Percentiles rank a stretch among this genome's conserved stretches.
phyloP scores from a whole-genome alignment of 495 filamentous ascomycete species.

The Cetradonia linearis region DNA sequence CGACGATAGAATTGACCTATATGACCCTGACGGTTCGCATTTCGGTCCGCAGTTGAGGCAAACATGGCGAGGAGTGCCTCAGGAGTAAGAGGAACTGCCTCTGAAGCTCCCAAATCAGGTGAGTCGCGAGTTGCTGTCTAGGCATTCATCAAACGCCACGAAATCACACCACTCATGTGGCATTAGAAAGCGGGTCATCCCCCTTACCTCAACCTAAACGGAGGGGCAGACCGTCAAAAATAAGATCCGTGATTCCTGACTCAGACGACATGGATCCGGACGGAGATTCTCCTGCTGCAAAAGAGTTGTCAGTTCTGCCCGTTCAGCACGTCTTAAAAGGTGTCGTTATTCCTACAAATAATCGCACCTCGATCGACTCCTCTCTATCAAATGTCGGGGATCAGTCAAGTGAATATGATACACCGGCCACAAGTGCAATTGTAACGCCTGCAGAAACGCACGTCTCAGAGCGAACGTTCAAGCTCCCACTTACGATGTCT shows the following conservation, averaged over 20 bases:
- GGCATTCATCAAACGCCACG: not conserved
- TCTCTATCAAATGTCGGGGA: slow-evolving; percentile 29
- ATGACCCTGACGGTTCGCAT: not conserved
- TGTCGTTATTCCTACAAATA: slow-evolving; percentile 36
- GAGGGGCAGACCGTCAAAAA: slow-evolving; percentile 3
- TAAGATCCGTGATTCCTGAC: not conserved
- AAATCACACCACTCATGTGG: not conserved
- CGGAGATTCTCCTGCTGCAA: not conserved
- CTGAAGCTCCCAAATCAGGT: not conserved
- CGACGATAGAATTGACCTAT: too few species aligned
- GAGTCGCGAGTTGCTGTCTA: not conserved
- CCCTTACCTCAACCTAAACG: not conserved
- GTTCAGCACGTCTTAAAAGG: slow-evolving; percentile 25
- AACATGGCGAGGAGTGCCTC: slow-evolving; percentile 8
- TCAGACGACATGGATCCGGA: slow-evolving; percentile 6
- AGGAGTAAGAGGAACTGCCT: not conserved
- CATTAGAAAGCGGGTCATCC: not conserved
- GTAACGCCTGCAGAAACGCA: slow-evolving; percentile 45
- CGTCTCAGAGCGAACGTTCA: slow-evolving; percentile 22
- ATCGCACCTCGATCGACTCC: slow-evolving; percentile 30
- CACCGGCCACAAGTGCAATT: slow-evolving; percentile 64
- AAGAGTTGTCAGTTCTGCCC: not conserved
- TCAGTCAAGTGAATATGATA: slow-evolving; percentile 54
- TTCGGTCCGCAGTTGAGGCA: not conserved
- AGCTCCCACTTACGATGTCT: slow-evolving; percentile 31